Evolutionary conservation across 176 grass and related monocot species (phyloP), one percentile per base, ranked within the genome.

Genomic region (Pharus latifolius): DNA sequence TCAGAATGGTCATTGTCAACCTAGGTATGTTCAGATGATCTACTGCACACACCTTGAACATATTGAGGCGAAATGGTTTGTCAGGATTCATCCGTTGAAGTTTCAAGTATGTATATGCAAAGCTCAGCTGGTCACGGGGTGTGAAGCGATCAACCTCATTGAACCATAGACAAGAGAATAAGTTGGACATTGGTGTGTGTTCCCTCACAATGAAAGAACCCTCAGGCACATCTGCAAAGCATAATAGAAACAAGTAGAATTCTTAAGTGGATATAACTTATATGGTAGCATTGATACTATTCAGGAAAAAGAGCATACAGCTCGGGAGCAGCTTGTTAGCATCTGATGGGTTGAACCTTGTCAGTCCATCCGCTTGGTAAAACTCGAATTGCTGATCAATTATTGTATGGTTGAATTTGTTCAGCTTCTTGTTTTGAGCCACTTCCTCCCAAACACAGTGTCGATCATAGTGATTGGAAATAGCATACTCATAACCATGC

Each of bases 301-400:
- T 46, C 29, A 76, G 52, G 63, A 54, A 82, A 73, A 3, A 46
- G 62, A 57, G 17, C 78, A 28, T 99, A 99, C 95, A 91, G 80
- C 95, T 99, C 56, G 95, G 95, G 55, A 99, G 87, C 80, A 88
- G 60, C 62, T 88, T 99, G 53, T 86, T 78, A 3, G 90, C 82
- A 71, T 99, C 84, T 0, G 53, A 94, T 32, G 87, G 84, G 38
- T 91, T 81, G 68, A 99, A 99, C 50, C 76, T 87, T 78, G 56
- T 86, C 42, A 94, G 73, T 75, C 95, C 95, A 25, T 99, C 95
- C 1, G 84, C 80, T 84, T 99, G 90, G 75, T 99, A 99, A 75
- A 99, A 99, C 54, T 99, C 82, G 30, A 94, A 99, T 63, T 99
- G 95, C 63, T 99, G 90, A 83, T 99, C 95, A 49, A 99, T 99